Conservation (phyloP, 495 filamentous ascomycete species). For the Aspergillus nanangensis region DNA sequence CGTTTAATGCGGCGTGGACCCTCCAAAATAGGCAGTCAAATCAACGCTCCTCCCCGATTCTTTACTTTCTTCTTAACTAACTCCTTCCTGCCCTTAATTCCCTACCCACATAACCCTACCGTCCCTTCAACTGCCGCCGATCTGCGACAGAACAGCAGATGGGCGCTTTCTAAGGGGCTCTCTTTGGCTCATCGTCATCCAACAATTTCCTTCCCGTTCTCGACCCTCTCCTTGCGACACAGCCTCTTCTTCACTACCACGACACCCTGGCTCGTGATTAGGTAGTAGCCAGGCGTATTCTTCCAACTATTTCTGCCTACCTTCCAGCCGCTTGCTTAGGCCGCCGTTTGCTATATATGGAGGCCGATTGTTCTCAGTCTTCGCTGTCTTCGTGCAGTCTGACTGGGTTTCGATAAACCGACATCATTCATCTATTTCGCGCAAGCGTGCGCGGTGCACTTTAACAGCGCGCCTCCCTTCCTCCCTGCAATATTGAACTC, state of each 20-base stretch:
- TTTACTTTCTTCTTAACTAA: no score
- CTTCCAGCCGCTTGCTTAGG: not conserved
- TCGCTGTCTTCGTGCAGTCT: not conserved
- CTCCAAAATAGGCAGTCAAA: no score
- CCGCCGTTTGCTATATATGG: conserved; percentile 2
- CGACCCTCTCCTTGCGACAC: not conserved
- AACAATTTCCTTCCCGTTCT: not conserved
- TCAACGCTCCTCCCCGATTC: no score
- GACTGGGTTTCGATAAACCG: not conserved
- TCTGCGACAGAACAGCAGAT: not conserved
- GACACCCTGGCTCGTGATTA: no score
- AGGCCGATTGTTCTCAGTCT: not conserved
- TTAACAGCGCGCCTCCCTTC: not conserved
- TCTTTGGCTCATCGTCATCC: not conserved
- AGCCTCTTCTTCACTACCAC: not conserved
- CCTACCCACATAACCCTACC: not conserved
- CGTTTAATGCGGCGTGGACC: not conserved
- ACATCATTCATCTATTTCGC: not conserved
- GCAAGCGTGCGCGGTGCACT: not conserved
- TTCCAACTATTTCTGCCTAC: conserved; percentile 1
- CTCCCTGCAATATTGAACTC: not conserved
- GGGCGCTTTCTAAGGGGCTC: not conserved
- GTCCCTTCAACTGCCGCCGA: not conserved
- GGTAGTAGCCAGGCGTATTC: no score
- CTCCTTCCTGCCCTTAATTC: no score